These are phyloP conservation scores for Podospora pseudocomata DNA, from an alignment of 495 filamentous ascomycete genomes.

Conservation along the genomic window DNA sequence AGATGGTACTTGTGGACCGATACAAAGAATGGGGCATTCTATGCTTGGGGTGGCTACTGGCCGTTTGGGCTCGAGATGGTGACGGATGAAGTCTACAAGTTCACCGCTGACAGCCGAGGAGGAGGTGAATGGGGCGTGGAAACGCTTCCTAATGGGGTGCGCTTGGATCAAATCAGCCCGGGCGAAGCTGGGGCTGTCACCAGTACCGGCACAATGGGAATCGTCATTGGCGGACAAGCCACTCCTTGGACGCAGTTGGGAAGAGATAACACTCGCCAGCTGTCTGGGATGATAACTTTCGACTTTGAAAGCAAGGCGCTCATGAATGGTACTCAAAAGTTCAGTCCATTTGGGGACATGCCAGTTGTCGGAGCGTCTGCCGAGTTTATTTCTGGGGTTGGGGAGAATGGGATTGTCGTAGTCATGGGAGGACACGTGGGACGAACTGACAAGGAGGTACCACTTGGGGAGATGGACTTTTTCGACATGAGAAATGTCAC, in stretches of 20 bases:
- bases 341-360: not conserved
- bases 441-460: not conserved
- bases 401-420: not conserved
- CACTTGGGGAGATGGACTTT: not conserved
- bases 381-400: not conserved
- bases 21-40: not conserved
- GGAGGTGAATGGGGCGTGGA: not conserved
- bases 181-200: not conserved
- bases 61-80: not conserved
- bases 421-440: not conserved
- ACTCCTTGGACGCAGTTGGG: not conserved
- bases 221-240: not conserved
- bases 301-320: not conserved
- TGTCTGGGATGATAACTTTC: not conserved
- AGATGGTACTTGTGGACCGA: not conserved
- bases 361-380: not conserved
- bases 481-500: not conserved
- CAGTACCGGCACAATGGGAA: not conserved
- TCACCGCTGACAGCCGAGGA: not conserved
- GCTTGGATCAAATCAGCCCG: not conserved
- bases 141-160: not conserved
- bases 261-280: not conserved
- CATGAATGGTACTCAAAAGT: not conserved
- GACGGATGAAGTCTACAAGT: not conserved
- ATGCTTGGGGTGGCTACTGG: not conserved